Base-by-base conservation (phyloP, 2,329 filamentous ascomycete genomes). In the Fusarium veterinarium region DNA sequence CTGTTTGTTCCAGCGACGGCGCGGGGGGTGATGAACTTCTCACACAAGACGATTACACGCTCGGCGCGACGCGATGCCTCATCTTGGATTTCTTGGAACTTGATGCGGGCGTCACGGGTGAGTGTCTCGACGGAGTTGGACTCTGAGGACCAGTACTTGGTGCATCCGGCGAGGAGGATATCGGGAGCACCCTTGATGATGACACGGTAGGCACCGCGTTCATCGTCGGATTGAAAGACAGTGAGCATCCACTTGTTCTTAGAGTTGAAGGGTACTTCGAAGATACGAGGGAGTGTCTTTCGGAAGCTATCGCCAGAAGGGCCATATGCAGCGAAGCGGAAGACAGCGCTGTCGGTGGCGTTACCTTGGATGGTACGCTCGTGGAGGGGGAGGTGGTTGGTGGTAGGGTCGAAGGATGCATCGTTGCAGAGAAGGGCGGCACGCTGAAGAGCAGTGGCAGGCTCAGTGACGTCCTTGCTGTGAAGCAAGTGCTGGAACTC, bases 181-280 rank as follows among this genome's bases (percentile, higher is more conserved):
- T 89, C 87, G 0, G 87, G 87, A 1, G 87, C 87, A 37, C 87
- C 87, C 78, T 89, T 89, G 73, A 88, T 83, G 64, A 85, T 85
- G 9, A 87, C 79, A 33, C 84, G 81, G 59, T 84, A 85, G 16
- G 76, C 49, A 13, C 69, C 75, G 17, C 62, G 48, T 3, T 67
- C 61, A 2, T 74, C 63, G 46, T 80, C 80, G 19, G 77, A 65
- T 9, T 72, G 67, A 49, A 80, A 81, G n/a, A 81, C 74, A 0
- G 81, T 84, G n/a, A 86, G 78, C 83, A 86, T 86, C 79, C 82
- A 86, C 63, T 87, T 87, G 73, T 85, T 86, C 76, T 85, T 86
- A 20, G 84, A 86, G 76, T 87, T 86, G 79, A 87, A 87, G 0
- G 85, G 83, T 8, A 86, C 80, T 55, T 85, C 80, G 45, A 83